Base-by-base conservation (phyloP, 768 basidiomycete genomes). In the Calocera viscosa region DNA sequence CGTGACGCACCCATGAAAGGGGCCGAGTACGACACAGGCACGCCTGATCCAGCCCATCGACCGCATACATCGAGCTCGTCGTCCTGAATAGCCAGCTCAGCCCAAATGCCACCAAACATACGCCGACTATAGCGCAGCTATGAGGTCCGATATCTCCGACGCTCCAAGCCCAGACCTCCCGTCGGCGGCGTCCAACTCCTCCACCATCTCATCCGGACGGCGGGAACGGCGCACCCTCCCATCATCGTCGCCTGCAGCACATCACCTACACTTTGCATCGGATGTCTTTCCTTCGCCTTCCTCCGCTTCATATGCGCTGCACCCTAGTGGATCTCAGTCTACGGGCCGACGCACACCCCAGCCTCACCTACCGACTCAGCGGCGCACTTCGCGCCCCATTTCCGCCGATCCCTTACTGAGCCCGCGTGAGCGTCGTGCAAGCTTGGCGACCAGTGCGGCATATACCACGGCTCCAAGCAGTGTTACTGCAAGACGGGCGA, bases 341-440 rank as follows among this genome's bases (percentile, higher is more conserved):
- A 60, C 53, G 26, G 53, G 53, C 30, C 53, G 53, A 16, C 53
- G 53, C 24, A 60, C 53, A 10, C 53, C 53, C 7, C 53, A 60
- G 30, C 53, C 53, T 60, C 53, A 32, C 30, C 30, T 60, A 32
- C 53, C 53, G 7, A 5, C 53, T 5, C 53, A 60, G 22, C 11
- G 53, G 30, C 53, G 53, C 11, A 30, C 53, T 16, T 60, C 53
- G 11, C 53, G 53, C 10, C 24, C 53, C 14, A 60, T 60, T 5
- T 28, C 26, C 53, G 53, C 53, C 26, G 53, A 60, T 19, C 53
- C 53, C 53, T 60, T 60, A 60, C 30, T 32, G 53, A 60, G 53
- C 26, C 53, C 53, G 30, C 53, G 22, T 28, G 53, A 60, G 11
- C 53, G 53, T 16, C 24, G 53, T 11, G 53, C 53, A 28, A 60